Evolutionary conservation across 768 basidiomycete species (phyloP).

Genomic region (Collybia sordida): DNA sequence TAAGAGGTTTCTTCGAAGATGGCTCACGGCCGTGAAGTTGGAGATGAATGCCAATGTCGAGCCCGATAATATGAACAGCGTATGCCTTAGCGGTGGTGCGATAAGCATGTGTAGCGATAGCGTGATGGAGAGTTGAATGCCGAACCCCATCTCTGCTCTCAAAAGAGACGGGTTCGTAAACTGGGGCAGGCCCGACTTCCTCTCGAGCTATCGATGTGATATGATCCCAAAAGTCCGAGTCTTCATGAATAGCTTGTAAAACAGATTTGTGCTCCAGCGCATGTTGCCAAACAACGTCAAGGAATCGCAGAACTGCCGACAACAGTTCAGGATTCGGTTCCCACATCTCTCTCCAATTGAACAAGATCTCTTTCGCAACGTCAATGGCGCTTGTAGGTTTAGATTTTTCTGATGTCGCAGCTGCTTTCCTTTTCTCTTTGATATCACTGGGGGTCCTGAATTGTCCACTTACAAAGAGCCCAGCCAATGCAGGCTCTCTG

Average conservation of each 20-base stretch:
- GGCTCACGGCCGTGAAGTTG: constrained; percentile 36
- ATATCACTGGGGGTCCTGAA: constrained; percentile 49
- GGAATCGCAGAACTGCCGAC: constrained; percentile 70
- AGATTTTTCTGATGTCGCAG: constrained; percentile 25
- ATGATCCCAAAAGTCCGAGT: constrained; percentile 69
- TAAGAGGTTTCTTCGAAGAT: constrained; percentile 50
- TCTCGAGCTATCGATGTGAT: constrained; percentile 61
- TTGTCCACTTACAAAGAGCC: constrained; percentile 75
- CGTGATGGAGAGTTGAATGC: constrained; percentile 58
- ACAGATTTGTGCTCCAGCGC: constrained; percentile 67
- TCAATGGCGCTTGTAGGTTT: constrained; percentile 59
- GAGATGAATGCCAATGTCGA: constrained; percentile 68
- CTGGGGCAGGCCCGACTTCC: constrained; percentile 75
- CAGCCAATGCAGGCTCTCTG: constrained; percentile 82
- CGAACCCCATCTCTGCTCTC: constrained; percentile 45
- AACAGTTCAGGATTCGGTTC: constrained; percentile 75
- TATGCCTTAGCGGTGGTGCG: constrained; percentile 71
- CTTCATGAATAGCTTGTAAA: constrained; percentile 55
- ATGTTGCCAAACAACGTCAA: constrained; percentile 80
- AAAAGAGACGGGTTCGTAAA: constrained; percentile 56
- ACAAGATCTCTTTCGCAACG: constrained; percentile 65
- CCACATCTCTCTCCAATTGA: constrained; percentile 75
- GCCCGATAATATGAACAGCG: constrained; percentile 70
- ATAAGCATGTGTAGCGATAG: constrained; percentile 64
- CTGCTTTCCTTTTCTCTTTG: constrained; percentile 36